phyloP scores from a whole-genome alignment of 2,329 filamentous ascomycete genomes.

The Epichloe scottii region DNA sequence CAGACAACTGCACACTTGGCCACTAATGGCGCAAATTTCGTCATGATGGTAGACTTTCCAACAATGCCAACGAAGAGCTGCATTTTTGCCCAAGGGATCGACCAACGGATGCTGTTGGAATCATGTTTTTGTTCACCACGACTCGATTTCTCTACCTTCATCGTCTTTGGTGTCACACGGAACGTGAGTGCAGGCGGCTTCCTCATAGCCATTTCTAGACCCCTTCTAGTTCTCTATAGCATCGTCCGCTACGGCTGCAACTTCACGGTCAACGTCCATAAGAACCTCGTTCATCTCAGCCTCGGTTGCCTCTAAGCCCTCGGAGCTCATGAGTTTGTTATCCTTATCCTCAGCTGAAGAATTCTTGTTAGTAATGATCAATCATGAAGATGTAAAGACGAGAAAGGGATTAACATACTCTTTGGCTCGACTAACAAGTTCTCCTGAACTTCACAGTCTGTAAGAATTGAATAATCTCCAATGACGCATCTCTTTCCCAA shows the following conservation, averaged over 20 bases:
- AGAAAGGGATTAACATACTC: constrained; percentile 35
- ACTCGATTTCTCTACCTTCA: too few species aligned
- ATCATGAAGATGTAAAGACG: not conserved
- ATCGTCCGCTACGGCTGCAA: constrained; percentile 13
- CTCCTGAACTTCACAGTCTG: constrained; percentile 86
- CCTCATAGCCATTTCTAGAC: too few species aligned
- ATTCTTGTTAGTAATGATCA: not conserved
- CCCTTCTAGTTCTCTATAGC: constrained; percentile 7
- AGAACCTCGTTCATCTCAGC: constrained; percentile 45
- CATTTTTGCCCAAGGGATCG: too few species aligned
- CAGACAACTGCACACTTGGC: too few species aligned
- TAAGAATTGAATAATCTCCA: constrained; percentile 69
- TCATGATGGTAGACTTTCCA: too few species aligned
- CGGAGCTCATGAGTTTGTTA: constrained; percentile 55
- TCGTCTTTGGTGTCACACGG: too few species aligned
- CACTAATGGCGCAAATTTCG: too few species aligned
- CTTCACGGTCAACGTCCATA: constrained; percentile 29
- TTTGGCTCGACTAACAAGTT: constrained; percentile 74
- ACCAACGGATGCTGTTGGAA: too few species aligned
- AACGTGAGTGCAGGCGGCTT: too few species aligned
- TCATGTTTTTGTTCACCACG: too few species aligned
- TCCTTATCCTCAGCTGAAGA: constrained; percentile 51
- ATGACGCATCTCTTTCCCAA: constrained; percentile 70
- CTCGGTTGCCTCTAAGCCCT: constrained; percentile 51
- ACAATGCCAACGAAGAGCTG: too few species aligned